Evolutionary conservation across 345 rosid genomes (phyloP).

Genomic region (Balakata baccata): DNA sequence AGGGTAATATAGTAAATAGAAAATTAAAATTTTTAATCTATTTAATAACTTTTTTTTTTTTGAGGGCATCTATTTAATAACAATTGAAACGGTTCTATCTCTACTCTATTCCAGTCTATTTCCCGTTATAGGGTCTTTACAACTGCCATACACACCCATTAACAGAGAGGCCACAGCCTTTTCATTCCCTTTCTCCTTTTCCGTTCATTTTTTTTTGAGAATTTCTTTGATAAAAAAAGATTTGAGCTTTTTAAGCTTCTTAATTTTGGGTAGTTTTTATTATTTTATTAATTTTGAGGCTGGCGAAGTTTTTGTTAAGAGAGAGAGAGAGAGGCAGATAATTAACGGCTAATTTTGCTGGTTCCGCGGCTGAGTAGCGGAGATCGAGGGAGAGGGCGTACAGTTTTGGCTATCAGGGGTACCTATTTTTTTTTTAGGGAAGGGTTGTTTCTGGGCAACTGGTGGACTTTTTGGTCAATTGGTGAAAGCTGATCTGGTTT

Average conservation of each 20-base stretch:
- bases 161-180: not conserved
- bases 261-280: too few species aligned
- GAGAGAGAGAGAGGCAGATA: not conserved
- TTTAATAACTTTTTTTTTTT: too few species aligned
- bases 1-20: not conserved
- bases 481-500: not conserved
- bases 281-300: not conserved
- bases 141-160: slow-evolving; percentile 19
- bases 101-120: too few species aligned
- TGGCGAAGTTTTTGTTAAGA: not conserved
- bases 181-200: not conserved
- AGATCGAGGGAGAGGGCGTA: slow-evolving; percentile 14
- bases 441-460: not conserved
- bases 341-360: slow-evolving; percentile 22
- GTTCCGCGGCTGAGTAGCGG: slow-evolving; percentile 11
- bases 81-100: slow-evolving; percentile 11
- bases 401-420: not conserved
- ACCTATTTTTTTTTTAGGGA: not conserved
- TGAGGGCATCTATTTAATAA: slow-evolving; percentile 8
- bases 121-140: not conserved
- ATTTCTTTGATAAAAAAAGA: not conserved
- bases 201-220: not conserved
- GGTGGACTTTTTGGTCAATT: not conserved
- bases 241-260: slow-evolving; percentile 7
- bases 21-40: not conserved